Evolutionary conservation across 2,329 filamentous ascomycete species (phyloP), one percentile per base, ranked within the genome.

Genomic region (Neopestalotiopsis sp.): DNA sequence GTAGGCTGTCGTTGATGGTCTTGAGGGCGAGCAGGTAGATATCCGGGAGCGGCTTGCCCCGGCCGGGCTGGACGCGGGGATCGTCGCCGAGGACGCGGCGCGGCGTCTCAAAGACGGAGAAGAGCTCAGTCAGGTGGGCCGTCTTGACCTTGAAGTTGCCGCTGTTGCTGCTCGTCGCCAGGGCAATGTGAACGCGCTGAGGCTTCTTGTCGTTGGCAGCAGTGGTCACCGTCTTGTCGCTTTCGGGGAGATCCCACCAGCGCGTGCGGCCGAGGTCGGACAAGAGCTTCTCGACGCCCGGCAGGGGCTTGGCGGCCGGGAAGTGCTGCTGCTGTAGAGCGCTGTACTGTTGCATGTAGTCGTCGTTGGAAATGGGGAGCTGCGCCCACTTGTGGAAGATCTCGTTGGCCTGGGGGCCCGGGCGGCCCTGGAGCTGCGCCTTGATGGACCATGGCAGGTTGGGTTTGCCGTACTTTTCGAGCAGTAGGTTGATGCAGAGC

Each of bases 1-100:
- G 83, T 6, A 97, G 84, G 17, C 89, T 89, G 58, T 89, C 88
- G 81, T 99, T 99, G 78, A 99, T 91, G 3, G 91, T 93, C 80
- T 92, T 85, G 67, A 99, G 84, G 0, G 96, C 95, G 0, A 98
- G 85, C 9, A 97, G 83, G 81, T 97, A 98, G 74, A 99, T 99
- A 81, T 99, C 95, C 0, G 95, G 96, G 40, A 95, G 87, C 0
- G 96, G 96, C 82, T 99, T 99, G 13, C 96, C 96, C n/a, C 94
- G 85, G 0, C 95, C 95, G 3, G 86, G 81, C 0, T 87, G 84
- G 73, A 99, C 93, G 65, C 96, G 88, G 6, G 84, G 77, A 78
- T 99, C 95, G 77, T 99, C 96, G 12, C 96, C 96, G 0, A 97
- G 83, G 0, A 99, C 91, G 61, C 91, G 89, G 69, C 93, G 89